Evolutionary conservation across 495 filamentous ascomycete genomes (phyloP).

Genomic region (Penicillium crystallinum): DNA sequence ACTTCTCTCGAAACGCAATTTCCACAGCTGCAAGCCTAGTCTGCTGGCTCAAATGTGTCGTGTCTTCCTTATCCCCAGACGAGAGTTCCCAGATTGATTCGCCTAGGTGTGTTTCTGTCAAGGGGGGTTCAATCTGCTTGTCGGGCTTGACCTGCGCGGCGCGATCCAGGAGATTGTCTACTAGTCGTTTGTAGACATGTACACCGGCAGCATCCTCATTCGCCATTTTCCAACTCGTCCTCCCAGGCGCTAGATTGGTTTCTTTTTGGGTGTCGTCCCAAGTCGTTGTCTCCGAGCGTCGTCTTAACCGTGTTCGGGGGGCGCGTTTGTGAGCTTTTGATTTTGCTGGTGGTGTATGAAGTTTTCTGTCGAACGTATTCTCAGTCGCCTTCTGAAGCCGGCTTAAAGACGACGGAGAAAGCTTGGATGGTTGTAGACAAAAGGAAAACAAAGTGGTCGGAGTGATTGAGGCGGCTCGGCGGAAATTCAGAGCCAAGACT

Average conservation of each 20-base stretch:
- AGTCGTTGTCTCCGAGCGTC: neutral
- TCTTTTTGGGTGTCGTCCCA: neutral
- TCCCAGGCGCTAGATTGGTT: neutral
- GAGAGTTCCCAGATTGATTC: conserved; percentile 36
- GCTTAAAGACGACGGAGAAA: neutral
- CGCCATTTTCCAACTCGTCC: conserved; percentile 37
- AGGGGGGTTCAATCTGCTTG: conserved; percentile 68
- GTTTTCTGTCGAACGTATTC: neutral
- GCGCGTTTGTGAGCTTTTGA: neutral
- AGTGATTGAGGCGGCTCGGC: conserved; percentile 21
- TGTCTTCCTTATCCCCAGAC: conserved; percentile 20
- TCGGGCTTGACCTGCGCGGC: conserved; percentile 61
- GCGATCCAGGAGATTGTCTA: conserved; percentile 58
- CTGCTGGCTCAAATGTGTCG: conserved; percentile 31
- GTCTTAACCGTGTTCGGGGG: neutral
- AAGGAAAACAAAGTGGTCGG: neutral
- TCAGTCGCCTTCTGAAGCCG: too few relatives aligned
- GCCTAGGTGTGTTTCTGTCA: conserved; percentile 51
- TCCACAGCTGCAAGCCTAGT: conserved; percentile 64
- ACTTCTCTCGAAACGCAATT: conserved; percentile 69
- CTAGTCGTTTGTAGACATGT: conserved; percentile 46
- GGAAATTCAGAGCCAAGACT: conserved; percentile 28
- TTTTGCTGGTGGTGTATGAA: neutral
- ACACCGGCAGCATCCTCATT: conserved; percentile 51
- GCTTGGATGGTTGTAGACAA: neutral